These are phyloP conservation scores for Ascochyta lentis DNA, from an alignment of 2,329 filamentous ascomycete species.

Conservation along the genomic window DNA sequence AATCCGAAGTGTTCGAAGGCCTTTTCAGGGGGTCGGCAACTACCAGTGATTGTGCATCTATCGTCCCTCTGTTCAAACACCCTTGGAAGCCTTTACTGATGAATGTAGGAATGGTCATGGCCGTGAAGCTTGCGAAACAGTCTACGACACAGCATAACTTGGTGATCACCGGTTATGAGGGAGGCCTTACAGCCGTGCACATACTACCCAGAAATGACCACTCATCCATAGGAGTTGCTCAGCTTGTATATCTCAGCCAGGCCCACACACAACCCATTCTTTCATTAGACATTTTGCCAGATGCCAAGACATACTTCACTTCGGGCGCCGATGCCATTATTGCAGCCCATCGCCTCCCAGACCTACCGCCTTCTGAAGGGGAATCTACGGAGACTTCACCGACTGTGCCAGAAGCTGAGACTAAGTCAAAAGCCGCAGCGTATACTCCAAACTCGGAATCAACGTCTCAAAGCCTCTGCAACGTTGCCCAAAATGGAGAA, in stretches of 20 bases:
- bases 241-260: constrained; percentile 67
- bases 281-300: constrained; percentile 58
- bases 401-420: neutral
- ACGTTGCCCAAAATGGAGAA: neutral
- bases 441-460: neutral
- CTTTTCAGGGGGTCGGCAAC: neutral
- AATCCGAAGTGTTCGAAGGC: neutral
- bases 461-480: neutral
- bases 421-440: neutral
- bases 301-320: constrained; percentile 70
- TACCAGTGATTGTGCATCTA: neutral
- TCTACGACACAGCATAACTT: constrained; percentile 55
- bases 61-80: neutral
- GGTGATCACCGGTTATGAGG: constrained; percentile 82
- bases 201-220: constrained; percentile 53
- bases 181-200: constrained; percentile 75
- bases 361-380: constrained; percentile 17
- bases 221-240: constrained; percentile 44
- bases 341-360: constrained; percentile 74
- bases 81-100: constrained; percentile 49
- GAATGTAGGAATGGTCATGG: constrained; percentile 84
- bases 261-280: constrained; percentile 82
- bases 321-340: constrained; percentile 83
- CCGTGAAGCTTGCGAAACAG: constrained; percentile 58
- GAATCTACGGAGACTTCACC: neutral